phyloP scores from a whole-genome alignment of 345 rosid species.

The Citrus mangshanensis region DNA sequence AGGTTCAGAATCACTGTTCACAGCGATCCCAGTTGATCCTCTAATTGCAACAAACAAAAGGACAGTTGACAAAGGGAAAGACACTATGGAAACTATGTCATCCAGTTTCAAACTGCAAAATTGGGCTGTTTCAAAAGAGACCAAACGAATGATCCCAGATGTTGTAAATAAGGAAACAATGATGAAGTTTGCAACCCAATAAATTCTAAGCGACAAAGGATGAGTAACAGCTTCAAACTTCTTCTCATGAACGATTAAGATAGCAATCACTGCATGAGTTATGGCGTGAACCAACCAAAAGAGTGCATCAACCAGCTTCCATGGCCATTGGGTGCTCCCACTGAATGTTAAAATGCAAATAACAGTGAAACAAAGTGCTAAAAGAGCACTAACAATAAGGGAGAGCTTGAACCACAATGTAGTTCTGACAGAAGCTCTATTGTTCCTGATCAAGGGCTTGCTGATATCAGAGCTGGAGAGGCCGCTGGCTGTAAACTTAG shows the following conservation, averaged over 20 bases:
- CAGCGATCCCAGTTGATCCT: slow-evolving; percentile 67
- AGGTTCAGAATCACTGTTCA: slow-evolving; percentile 27
- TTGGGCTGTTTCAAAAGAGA: slow-evolving; percentile 20
- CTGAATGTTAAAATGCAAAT: slow-evolving; percentile 51
- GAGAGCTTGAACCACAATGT: slow-evolving; percentile 56
- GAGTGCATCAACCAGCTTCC: slow-evolving; percentile 39
- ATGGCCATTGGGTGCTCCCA: slow-evolving; percentile 25
- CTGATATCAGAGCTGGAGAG: slow-evolving; percentile 30
- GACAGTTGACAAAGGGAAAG: slow-evolving; percentile 53
- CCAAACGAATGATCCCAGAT: slow-evolving; percentile 54
- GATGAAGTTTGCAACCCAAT: slow-evolving; percentile 52
- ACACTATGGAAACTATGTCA: slow-evolving; percentile 50
- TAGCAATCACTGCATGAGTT: slow-evolving; percentile 56
- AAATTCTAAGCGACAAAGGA: slow-evolving; percentile 62
- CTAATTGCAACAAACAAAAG: slow-evolving; percentile 49
- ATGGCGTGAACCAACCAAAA: slow-evolving; percentile 80
- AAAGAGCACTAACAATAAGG: slow-evolving; percentile 33
- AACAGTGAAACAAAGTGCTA: slow-evolving; percentile 44
- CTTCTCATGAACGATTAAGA: slow-evolving; percentile 67
- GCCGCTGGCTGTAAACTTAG: slow-evolving; percentile 32
- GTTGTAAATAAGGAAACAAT: slow-evolving; percentile 42
- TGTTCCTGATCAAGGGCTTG: slow-evolving; percentile 56
- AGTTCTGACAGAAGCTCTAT: slow-evolving; percentile 31
- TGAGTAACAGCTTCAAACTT: slow-evolving; percentile 57
- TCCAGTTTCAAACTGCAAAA: slow-evolving; percentile 39